phyloP scores from a whole-genome alignment of 73 alveolate species.

The Durusdinium trenchii region DNA sequence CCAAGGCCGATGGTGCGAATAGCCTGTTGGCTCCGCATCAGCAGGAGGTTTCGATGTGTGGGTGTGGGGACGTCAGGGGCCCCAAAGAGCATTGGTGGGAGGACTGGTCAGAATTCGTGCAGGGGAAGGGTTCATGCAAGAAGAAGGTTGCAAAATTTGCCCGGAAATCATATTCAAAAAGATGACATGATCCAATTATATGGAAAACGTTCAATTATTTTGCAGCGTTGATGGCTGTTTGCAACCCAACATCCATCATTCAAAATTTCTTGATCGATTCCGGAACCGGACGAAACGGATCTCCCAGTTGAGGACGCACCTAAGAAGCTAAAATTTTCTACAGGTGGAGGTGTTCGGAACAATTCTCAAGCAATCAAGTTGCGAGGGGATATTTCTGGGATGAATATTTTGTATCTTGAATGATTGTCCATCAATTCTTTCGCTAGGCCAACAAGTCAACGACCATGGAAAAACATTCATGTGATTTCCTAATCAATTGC shows the following conservation, averaged over 20 bases:
- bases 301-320: no score
- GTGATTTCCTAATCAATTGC: constrained; percentile 1
- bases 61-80: neutral
- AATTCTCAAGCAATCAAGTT: neutral
- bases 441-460: neutral
- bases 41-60: neutral
- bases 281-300: no score
- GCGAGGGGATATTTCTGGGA: neutral
- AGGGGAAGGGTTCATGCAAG: neutral
- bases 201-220: no score
- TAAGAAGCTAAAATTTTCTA: no score
- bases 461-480: neutral
- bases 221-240: no score
- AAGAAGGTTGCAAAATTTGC: neutral
- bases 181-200: no score
- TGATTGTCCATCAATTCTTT: neutral
- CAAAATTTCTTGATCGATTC: no score
- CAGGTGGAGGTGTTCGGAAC: no score
- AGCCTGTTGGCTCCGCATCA: neutral
- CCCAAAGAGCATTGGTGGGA: neutral
- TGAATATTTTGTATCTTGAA: neutral
- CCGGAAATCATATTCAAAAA: no score
- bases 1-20: neutral
- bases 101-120: neutral
- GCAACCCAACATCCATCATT: no score